Percentiles rank a stretch among this genome's conserved stretches.
These are phyloP conservation scores for Mycena albidolilacea DNA, from an alignment of 768 basidiomycete species.

Conservation along the genomic window DNA sequence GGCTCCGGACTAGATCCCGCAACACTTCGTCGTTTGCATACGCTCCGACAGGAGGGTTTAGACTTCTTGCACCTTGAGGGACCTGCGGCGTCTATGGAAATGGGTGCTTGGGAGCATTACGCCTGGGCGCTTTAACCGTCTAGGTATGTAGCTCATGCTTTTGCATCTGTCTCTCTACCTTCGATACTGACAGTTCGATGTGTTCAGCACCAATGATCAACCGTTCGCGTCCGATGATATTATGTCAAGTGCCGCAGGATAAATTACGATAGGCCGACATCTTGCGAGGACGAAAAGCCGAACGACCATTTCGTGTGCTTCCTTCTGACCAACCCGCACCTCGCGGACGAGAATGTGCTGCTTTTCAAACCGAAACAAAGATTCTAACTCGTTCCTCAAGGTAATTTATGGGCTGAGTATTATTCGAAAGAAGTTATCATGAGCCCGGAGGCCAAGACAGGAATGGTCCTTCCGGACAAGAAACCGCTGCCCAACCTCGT, in stretches of 20 bases:
- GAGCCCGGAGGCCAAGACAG: slow-evolving; percentile 54
- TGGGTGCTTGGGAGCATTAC: too few relatives aligned
- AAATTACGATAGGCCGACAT: too few relatives aligned
- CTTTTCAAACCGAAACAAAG: not conserved
- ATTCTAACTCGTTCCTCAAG: not conserved
- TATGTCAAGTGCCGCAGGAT: too few relatives aligned
- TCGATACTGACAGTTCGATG: too few relatives aligned
- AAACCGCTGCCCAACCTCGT: slow-evolving; percentile 59
- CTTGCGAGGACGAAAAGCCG: not conserved
- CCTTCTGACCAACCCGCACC: slow-evolving; percentile 56
- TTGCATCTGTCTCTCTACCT: too few relatives aligned
- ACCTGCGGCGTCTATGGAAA: too few relatives aligned
- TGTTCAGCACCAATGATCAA: too few relatives aligned
- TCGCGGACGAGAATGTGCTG: slow-evolving; percentile 54
- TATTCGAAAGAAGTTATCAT: slow-evolving; percentile 61
- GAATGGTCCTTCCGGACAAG: slow-evolving; percentile 62
- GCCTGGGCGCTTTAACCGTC: too few relatives aligned
- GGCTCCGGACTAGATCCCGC: not conserved
- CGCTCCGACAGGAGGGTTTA: not conserved
- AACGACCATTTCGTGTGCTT: slow-evolving; percentile 52
- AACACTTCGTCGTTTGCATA: not conserved
- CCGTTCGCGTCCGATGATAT: too few relatives aligned
- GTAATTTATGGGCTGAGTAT: slow-evolving; percentile 54
- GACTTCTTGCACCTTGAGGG: not conserved
- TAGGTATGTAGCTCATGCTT: too few relatives aligned